Percentiles rank a stretch among this genome's conserved stretches.
Conservation (phyloP, 306 rosid genomes). For the Lathyrus tuberosus region DNA sequence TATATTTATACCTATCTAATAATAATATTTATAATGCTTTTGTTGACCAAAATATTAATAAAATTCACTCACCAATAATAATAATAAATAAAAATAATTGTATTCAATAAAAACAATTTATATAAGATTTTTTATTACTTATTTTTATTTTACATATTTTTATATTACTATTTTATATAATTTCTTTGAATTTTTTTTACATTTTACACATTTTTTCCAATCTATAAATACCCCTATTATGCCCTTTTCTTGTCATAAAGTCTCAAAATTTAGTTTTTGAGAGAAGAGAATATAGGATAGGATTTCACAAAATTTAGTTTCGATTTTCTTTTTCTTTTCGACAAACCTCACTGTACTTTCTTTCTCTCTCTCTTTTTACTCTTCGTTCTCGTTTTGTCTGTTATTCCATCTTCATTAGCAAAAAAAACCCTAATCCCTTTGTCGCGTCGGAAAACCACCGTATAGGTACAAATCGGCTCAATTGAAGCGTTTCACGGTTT, state of each 20-base stretch:
- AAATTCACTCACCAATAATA: neutral
- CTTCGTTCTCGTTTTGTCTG: neutral
- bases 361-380: neutral
- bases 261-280: neutral
- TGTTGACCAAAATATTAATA: neutral
- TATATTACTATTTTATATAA: neutral
- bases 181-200: neutral
- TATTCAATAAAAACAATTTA: neutral
- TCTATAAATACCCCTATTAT: neutral
- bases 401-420: neutral
- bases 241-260: neutral
- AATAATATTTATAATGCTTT: neutral
- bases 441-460: conserved; percentile 30
- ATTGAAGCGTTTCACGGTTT: conserved; percentile 41
- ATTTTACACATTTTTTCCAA: neutral
- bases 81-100: neutral
- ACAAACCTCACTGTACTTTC: conserved; percentile 15
- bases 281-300: neutral
- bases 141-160: neutral
- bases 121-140: neutral
- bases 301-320: conserved; percentile 8
- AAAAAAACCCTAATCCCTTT: conserved; percentile 59
- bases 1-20: neutral
- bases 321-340: neutral
- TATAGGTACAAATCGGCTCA: conserved; percentile 22